Percentiles rank a stretch among this genome's conserved stretches.
phyloP scores from a whole-genome alignment of 768 basidiomycete species.

The Pholiota conissans region DNA sequence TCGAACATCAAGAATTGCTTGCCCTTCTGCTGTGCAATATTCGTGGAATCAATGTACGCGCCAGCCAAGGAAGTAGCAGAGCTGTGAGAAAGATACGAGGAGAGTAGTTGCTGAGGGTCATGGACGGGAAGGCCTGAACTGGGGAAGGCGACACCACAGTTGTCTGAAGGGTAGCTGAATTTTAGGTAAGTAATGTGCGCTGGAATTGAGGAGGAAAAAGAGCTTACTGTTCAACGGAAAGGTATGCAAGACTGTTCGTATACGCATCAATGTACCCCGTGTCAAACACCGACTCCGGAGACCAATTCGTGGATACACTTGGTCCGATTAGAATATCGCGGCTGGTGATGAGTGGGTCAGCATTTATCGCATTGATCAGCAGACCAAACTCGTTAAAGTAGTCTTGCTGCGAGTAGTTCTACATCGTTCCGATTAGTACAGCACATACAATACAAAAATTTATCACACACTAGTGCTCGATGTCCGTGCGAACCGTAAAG shows the following conservation, averaged over 20 bases:
- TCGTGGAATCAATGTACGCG: conserved; percentile 52
- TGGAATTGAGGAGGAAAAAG: neutral
- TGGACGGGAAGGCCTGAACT: conserved; percentile 31
- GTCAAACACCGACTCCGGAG: conserved; percentile 51
- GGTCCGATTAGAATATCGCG: conserved; percentile 58
- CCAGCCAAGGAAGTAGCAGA: conserved; percentile 48
- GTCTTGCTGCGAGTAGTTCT: conserved; percentile 38
- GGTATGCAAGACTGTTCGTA: conserved; percentile 35
- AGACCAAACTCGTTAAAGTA: conserved; percentile 58
- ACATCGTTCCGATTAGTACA: neutral
- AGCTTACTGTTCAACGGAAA: conserved; percentile 59
- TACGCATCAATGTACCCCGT: conserved; percentile 53
- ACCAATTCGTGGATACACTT: conserved; percentile 49
- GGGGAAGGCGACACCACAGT: conserved; percentile 55
- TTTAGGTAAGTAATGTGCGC: conserved; percentile 3
- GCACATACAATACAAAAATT: neutral
- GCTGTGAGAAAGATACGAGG: conserved; percentile 63
- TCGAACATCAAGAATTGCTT: conserved; percentile 67
- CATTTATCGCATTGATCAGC: conserved; percentile 44
- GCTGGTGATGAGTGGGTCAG: conserved; percentile 32
- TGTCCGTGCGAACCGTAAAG: conserved; percentile 44
- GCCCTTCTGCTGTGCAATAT: conserved; percentile 38
- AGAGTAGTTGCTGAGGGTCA: conserved; percentile 50
- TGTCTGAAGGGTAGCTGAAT: conserved; percentile 59
- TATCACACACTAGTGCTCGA: too few species aligned